Conservation (phyloP, 495 filamentous ascomycete species). For the Cudoniella acicularis region DNA sequence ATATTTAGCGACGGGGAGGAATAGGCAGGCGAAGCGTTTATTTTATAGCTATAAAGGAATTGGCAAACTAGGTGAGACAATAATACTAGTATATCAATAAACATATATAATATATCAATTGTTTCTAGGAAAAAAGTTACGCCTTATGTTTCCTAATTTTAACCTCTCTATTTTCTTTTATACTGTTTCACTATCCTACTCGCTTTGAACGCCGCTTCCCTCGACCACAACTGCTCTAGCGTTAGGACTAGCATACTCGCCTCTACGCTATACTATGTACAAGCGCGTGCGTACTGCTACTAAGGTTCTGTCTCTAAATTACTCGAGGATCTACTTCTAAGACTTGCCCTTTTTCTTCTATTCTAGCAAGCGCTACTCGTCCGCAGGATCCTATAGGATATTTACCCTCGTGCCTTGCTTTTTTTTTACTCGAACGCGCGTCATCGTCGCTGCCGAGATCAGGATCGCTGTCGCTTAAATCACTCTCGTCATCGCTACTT, state of each 20-base stretch:
- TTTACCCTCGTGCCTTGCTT: background rate
- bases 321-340: slow-evolving; percentile 3
- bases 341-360: slow-evolving; percentile 13
- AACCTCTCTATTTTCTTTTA: no score
- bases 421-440: background rate
- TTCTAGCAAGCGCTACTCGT: slow-evolving; percentile 11
- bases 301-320: slow-evolving; percentile 5
- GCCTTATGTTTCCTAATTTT: no score
- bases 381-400: background rate
- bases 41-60: no score
- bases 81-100: no score
- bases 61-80: no score
- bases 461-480: background rate
- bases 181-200: background rate
- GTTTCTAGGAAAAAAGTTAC: no score
- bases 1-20: background rate
- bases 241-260: background rate
- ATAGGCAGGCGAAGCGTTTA: no score
- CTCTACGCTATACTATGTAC: slow-evolving; percentile 2
- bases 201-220: background rate
- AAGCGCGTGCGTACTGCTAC: slow-evolving; percentile 8
- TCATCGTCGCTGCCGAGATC: background rate
- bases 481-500: background rate
- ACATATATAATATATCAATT: no score
- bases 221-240: background rate